Conservation (phyloP, 2,329 filamentous ascomycete genomes). For the Aspergillus carbonarius region DNA sequence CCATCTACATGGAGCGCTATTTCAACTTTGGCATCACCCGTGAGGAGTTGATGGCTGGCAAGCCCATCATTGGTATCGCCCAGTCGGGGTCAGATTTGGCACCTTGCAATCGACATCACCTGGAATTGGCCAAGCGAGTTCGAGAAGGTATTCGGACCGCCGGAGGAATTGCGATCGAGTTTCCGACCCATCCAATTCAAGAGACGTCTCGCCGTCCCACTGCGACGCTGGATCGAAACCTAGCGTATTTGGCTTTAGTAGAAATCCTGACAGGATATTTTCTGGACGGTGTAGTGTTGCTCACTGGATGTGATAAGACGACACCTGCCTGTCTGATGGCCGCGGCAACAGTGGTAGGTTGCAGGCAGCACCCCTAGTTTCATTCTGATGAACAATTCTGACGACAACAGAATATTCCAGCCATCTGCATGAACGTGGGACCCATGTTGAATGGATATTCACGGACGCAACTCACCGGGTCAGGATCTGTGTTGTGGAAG, state of each 20-base stretch:
- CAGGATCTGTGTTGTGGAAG: background rate
- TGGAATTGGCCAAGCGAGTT: background rate
- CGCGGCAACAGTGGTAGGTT: background rate
- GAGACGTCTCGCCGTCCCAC: background rate
- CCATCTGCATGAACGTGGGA: background rate
- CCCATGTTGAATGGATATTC: background rate
- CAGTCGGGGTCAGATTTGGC: background rate
- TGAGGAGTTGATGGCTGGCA: background rate
- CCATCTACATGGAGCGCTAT: background rate
- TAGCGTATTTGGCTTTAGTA: background rate
- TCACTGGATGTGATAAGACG: background rate
- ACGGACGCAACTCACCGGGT: background rate
- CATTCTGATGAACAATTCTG: background rate
- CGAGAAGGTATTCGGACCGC: background rate
- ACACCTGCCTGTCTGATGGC: background rate
- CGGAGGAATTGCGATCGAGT: background rate
- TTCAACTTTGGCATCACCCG: background rate
- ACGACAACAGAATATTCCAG: background rate
- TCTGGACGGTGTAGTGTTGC: background rate
- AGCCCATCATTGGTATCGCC: background rate
- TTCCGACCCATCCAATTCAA: background rate
- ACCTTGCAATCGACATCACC: background rate
- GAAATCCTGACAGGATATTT: background rate
- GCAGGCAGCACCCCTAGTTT: background rate
- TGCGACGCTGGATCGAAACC: background rate